A percentile compares a stretch with the other conserved stretches of the same genome.
Evolutionary conservation across 1,284 basidiomycete genomes (phyloP).

Genomic region (Cerrena zonata): DNA sequence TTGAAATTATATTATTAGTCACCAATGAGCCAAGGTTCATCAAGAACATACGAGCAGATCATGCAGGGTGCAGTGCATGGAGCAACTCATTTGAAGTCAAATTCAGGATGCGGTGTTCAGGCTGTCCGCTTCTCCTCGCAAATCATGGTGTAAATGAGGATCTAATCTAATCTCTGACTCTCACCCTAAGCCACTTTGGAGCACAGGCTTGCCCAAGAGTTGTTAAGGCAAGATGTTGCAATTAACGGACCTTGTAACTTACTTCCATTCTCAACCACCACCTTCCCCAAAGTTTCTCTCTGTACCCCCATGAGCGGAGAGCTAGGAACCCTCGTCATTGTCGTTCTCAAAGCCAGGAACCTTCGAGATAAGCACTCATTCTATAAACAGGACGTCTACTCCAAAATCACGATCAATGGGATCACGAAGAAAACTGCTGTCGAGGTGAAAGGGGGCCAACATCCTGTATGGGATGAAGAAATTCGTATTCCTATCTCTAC

Average conservation of each 20-base stretch:
- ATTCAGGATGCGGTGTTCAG: no score
- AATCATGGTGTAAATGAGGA: no score
- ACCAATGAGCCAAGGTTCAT: no score
- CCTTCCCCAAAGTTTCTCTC: background rate
- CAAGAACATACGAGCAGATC: no score
- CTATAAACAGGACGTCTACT: conserved; percentile 73
- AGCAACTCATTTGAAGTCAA: no score
- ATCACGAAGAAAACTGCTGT: conserved; percentile 51
- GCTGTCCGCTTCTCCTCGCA: no score
- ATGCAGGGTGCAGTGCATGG: no score
- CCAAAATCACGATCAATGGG: conserved; percentile 41
- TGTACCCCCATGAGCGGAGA: conserved; percentile 22
- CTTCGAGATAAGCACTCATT: conserved; percentile 67
- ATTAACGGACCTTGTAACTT: background rate
- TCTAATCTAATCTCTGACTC: background rate
- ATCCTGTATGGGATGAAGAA: conserved; percentile 74
- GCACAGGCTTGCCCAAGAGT: background rate
- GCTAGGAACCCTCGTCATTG: conserved; percentile 66
- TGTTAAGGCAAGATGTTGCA: background rate
- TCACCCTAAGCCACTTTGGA: background rate
- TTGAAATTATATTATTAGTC: no score
- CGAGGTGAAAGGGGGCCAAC: conserved; percentile 69
- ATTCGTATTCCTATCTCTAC: conserved; percentile 55
- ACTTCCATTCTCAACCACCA: background rate
- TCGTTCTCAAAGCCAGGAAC: conserved; percentile 69